Conservation (phyloP, 305 asterid genomes). For the Fraxinus sp. region DNA sequence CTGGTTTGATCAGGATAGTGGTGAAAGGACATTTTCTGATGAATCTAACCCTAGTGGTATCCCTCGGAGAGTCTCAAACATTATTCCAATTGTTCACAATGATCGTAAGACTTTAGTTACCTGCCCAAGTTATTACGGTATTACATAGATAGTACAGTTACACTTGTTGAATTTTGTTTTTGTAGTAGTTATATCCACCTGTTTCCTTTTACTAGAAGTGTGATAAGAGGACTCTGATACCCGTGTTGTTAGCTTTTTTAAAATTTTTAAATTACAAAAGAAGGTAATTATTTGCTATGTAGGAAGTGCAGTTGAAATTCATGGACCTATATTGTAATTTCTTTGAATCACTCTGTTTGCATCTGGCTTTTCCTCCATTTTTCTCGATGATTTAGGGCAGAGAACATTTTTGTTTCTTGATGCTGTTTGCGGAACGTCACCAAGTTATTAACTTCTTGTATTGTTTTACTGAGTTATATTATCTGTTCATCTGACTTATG, state of each 20-base stretch:
- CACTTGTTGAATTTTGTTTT: background rate
- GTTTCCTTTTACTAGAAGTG: conserved; percentile 5
- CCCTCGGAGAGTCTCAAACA: conserved; percentile 86
- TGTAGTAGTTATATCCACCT: background rate
- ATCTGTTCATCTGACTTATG: background rate
- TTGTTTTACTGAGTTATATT: background rate
- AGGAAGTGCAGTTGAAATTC: background rate
- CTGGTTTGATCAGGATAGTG: conserved; percentile 70
- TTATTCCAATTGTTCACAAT: conserved; percentile 54
- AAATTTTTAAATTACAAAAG: background rate
- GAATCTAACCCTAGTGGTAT: conserved; percentile 25
- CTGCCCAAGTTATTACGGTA: conserved; percentile 1
- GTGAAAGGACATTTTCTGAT: conserved; percentile 32
- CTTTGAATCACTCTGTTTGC: background rate
- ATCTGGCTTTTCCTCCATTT: background rate
- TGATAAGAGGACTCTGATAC: conserved; percentile 12
- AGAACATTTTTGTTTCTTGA: background rate
- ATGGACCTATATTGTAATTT: background rate
- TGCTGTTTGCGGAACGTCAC: background rate
- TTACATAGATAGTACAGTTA: background rate
- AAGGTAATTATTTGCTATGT: background rate
- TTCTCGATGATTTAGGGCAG: background rate
- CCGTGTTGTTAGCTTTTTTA: background rate
- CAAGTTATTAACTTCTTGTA: background rate
- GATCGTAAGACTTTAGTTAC: conserved; percentile 55